Evolutionary conservation across 495 filamentous ascomycete species (phyloP), one percentile per base, ranked within the genome.

Genomic region (Penicillium subrubescens): DNA sequence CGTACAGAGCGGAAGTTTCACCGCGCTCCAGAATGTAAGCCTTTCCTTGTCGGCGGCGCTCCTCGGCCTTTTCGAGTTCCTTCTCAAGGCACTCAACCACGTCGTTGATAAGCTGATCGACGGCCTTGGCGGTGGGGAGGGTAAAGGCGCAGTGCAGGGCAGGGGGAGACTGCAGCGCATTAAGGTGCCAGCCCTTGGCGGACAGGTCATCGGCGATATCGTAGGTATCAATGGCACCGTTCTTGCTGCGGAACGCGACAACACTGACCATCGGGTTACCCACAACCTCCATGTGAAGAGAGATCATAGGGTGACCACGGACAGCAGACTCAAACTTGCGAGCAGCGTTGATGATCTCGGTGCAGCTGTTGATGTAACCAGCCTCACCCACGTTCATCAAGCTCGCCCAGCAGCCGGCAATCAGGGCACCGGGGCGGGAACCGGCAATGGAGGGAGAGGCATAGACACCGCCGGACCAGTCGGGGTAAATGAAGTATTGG

Each of bases 111-210:
- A 99, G 84, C 72, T 83, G 83, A 63, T 97, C 92, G 15, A 84
- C 79, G 66, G 90, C 93, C 41, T 88, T 88, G 10, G 89, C 87
- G n/a, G 96, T 90, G 14, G 94, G 95, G 68, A 93, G 68, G 2
- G 96, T 98, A 54, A 97, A 91, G n/a, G 95, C 95, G 29, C 97
- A 90, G 76, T 99, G 95, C 23, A 99, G 91, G n/a, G 92, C 96
- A 0, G 96, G 86, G 8, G 95, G 95, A 56, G 87, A 87, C 73
- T 99, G 95, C 57, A 98, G 82, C 8, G 94, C 92, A 71, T 97
- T 99, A 53, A 99, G 83, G 77, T 98, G 95, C 95, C 95, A 99
- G 25, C 95, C 95, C 67, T 87, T 87, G 3, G 81, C 82, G 52
- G 83, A 85, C 88, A 99, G 89, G 60, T 83, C 89, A 79, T 96